Evolutionary conservation across 148 eudicot genomes (phyloP), one percentile per base, ranked within the genome.

Genomic region (Agrostemma githago): DNA sequence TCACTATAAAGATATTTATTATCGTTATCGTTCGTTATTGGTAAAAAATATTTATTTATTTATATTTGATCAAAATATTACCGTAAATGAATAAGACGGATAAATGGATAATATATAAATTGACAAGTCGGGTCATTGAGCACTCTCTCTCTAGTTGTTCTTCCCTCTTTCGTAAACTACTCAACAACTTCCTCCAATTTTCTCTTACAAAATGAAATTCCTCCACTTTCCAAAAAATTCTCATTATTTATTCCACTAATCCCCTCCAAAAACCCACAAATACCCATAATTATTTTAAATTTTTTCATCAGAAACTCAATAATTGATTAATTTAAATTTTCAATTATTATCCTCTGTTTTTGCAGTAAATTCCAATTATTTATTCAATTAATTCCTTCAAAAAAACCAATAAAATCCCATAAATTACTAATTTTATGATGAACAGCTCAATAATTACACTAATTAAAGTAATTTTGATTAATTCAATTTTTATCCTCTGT

Each of bases 341-440:
- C 57, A 68, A 10, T 69, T 2, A 20, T 53, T 7, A 6, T 65
- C 80, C 68, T 75, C 82, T 65, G 54, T 56, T 59, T 76, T 60
- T 60, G 34, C 34, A 26, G 34, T 26, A 20, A 68, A 53, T 17
- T 12, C 61, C 72, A 41, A 34, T 10, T 26, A 51, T 51, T 51
- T 53, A 21, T 26, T 12, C 17, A 4, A 62, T 17, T 62, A 70
- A 71, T 61, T 6, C 58, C 58, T 37, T 34, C 19, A 16, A 34
- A 71, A 71, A 71, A 17, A 3, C 11, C 39, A 16, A 12, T 20
- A 38, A 71, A 66, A 21, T 5, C 26, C 16, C 12, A 46, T 16
- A 42, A 38, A 17, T 8, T 9, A 48, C 12, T 2, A 51, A 0
- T 51, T 26, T 0, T 10, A 51, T 51, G 3, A 75, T 80, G 79